Percentiles rank a stretch among this genome's conserved stretches.
Evolutionary conservation across 2,329 filamentous ascomycete species (phyloP).

Genomic region (Aspergillus pseudoglaucus): DNA sequence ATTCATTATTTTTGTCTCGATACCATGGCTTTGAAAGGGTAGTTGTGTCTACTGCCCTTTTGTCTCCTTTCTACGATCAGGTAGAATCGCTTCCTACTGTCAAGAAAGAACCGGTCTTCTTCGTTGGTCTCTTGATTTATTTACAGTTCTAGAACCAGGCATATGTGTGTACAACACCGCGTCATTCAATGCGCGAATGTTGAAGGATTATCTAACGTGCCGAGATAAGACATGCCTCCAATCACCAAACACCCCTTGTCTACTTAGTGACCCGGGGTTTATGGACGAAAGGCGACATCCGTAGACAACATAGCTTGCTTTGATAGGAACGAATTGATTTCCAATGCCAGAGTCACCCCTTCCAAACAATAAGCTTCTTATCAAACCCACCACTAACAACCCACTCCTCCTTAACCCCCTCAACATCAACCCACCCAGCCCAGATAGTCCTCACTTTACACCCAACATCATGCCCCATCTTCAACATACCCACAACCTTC

Average conservation of each 20-base stretch:
- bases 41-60: slow-evolving; percentile 3
- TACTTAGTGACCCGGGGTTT: slow-evolving; percentile 38
- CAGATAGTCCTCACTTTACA: slow-evolving; percentile 55
- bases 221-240: slow-evolving; percentile 48
- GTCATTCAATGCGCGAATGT: slow-evolving; percentile 54
- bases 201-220: slow-evolving; percentile 63
- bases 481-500: slow-evolving; percentile 48
- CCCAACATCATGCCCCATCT: slow-evolving; percentile 48
- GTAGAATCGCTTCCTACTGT: slow-evolving; percentile 6
- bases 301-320: slow-evolving; percentile 7
- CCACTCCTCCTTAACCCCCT: slow-evolving; percentile 40
- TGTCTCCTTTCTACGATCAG: slow-evolving; percentile 7
- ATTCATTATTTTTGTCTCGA: slow-evolving; percentile 7
- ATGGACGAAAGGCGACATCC: slow-evolving; percentile 43
- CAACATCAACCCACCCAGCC: slow-evolving; percentile 41
- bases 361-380: slow-evolving; percentile 55
- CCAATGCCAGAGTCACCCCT: slow-evolving; percentile 8
- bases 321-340: background rate
- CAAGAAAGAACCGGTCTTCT: background rate
- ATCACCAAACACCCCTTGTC: slow-evolving; percentile 45
- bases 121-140: background rate
- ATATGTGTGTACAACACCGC: slow-evolving; percentile 68
- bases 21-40: slow-evolving; percentile 9
- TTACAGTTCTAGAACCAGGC: slow-evolving; percentile 33
- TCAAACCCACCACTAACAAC: slow-evolving; percentile 61